Percentiles rank a stretch among this genome's conserved stretches.
phyloP scores from a whole-genome alignment of 139 green algal genomes.

The Ettlia oleoabundans region DNA sequence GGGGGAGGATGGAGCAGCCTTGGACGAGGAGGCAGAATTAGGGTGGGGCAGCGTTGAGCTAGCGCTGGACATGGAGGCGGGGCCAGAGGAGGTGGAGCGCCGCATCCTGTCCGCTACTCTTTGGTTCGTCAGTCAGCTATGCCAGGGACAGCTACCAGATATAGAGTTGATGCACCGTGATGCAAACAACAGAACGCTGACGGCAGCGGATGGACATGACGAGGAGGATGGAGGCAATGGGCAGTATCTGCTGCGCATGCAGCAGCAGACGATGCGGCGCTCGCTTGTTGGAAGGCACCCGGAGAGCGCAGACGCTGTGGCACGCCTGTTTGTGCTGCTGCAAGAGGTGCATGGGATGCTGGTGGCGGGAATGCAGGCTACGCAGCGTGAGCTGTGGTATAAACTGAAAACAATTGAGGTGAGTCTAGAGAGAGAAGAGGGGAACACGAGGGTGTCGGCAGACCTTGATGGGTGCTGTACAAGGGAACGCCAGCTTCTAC shows the following conservation, averaged over 20 bases:
- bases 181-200: conserved; percentile 2
- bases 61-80: conserved; percentile 21
- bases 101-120: conserved; percentile 24
- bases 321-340: conserved; percentile 62
- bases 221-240: background rate
- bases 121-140: conserved; percentile 36
- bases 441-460: background rate
- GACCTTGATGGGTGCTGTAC: background rate
- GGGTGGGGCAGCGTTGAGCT: background rate
- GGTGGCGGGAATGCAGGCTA: conserved; percentile 45
- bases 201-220: background rate
- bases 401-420: conserved; percentile 49
- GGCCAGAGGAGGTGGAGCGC: conserved; percentile 27
- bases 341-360: conserved; percentile 65
- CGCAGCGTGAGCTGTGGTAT: conserved; percentile 82
- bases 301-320: conserved; percentile 41
- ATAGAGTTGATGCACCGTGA: conserved; percentile 9
- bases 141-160: conserved; percentile 4
- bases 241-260: conserved; percentile 7
- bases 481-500: too few relatives aligned
- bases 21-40: background rate
- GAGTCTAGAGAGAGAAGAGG: conserved; percentile 6
- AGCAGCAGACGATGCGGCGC: background rate
- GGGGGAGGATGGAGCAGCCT: background rate
- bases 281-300: conserved; percentile 37